Evolutionary conservation across 129 eudicot genomes (phyloP).

Genomic region (Cynara cardunculus): DNA sequence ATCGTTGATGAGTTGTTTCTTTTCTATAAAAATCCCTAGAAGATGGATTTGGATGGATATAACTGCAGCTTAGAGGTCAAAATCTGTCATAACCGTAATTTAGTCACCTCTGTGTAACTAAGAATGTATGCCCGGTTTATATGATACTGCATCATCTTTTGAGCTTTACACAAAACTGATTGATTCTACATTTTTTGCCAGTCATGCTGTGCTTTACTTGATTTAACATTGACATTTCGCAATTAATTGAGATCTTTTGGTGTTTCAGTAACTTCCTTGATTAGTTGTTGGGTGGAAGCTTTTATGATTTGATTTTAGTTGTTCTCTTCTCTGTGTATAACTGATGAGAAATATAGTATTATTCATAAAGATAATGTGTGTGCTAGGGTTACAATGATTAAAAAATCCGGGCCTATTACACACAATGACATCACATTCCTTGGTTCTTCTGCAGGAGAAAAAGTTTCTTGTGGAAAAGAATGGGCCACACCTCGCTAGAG

Average conservation of each 20-base stretch:
- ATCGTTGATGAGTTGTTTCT: neutral
- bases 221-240: neutral
- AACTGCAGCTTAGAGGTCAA: neutral
- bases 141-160: neutral
- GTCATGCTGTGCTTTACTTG: neutral
- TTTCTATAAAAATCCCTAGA: neutral
- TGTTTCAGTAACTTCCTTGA: neutral
- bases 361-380: neutral
- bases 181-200: neutral
- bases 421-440: slow-evolving; percentile 3
- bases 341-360: neutral
- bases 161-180: neutral
- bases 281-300: neutral
- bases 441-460: slow-evolving; percentile 61
- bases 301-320: neutral
- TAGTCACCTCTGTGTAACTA: neutral
- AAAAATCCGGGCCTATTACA: neutral
- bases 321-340: neutral
- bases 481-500: slow-evolving; percentile 80
- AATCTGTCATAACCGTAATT: neutral
- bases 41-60: neutral
- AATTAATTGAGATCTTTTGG: neutral
- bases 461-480: slow-evolving; percentile 78
- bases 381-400: neutral
- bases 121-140: neutral